A percentile compares a stretch with the other conserved stretches of the same genome.
These are phyloP conservation scores for Luzula sylvatica DNA, from an alignment of 176 grass and related monocot genomes.

Conservation along the genomic window DNA sequence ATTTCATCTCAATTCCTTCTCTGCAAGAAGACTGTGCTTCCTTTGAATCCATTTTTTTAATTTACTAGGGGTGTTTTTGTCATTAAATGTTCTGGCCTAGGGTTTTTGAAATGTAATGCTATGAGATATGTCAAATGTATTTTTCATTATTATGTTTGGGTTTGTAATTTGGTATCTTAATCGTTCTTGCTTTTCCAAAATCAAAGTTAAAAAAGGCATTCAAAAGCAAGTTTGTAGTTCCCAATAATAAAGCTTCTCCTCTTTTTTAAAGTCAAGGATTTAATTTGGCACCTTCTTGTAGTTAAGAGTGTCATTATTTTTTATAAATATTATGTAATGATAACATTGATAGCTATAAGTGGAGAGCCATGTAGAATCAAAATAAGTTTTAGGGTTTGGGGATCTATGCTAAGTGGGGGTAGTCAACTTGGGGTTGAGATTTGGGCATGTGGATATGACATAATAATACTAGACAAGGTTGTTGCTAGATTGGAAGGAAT, in stretches of 20 bases:
- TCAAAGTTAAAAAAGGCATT: conserved; percentile 10
- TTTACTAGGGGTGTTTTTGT: conserved; percentile 9
- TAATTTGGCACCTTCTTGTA: background rate
- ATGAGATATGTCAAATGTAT: background rate
- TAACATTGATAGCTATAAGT: background rate
- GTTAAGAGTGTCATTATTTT: too few species aligned
- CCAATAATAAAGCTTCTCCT: conserved; percentile 21
- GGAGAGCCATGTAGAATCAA: conserved; percentile 28
- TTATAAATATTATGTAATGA: background rate
- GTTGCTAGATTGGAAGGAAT: conserved; percentile 69
- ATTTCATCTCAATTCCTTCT: conserved; percentile 6
- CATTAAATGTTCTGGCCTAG: background rate
- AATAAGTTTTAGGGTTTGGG: conserved; percentile 20
- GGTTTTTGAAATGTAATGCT: background rate
- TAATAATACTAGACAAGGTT: conserved; percentile 51
- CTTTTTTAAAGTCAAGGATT: background rate
- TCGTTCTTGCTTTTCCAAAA: background rate
- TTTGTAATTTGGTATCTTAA: background rate
- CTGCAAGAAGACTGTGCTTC: conserved; percentile 1
- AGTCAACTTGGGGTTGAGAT: conserved; percentile 33
- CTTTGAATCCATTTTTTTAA: conserved; percentile 13
- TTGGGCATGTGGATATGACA: conserved; percentile 55
- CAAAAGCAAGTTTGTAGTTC: conserved; percentile 30
- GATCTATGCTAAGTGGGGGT: background rate
- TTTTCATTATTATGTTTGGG: background rate